Evolutionary conservation across 1,139 yeast genomes (phyloP).

Genomic region (Hansenula lynferdii): DNA sequence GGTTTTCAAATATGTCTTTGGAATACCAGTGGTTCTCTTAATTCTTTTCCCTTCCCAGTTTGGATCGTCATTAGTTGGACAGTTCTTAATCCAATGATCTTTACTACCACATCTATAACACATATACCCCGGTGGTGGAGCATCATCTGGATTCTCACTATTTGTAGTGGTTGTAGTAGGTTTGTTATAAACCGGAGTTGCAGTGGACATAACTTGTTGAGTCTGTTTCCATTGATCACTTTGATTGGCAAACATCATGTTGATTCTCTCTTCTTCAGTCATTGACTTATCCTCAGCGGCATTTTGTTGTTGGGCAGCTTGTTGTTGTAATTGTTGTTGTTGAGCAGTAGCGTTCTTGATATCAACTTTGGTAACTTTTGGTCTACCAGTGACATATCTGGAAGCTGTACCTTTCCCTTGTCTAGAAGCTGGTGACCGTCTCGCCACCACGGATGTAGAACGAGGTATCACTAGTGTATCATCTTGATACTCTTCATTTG

Average conservation of each 20-base stretch:
- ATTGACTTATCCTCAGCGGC: slow-evolving; percentile 35
- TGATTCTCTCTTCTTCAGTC: slow-evolving; percentile 84
- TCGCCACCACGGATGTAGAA: slow-evolving; percentile 77
- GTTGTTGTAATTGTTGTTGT: slow-evolving; percentile 12
- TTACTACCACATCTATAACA: slow-evolving; percentile 96
- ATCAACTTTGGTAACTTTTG: slow-evolving; percentile 47
- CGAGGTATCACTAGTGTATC: slow-evolving; percentile 82
- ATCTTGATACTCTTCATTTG: slow-evolving; percentile 79
- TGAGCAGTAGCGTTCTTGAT: slow-evolving; percentile 9
- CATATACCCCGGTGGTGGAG: slow-evolving; percentile 91
- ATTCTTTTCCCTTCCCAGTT: slow-evolving; percentile 90
- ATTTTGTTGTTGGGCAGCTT: slow-evolving; percentile 20
- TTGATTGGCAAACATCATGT: slow-evolving; percentile 89
- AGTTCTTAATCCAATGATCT: slow-evolving; percentile 94
- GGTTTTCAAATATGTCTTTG: slow-evolving; percentile 84
- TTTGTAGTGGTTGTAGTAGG: slow-evolving; percentile 32
- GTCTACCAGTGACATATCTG: slow-evolving; percentile 85
- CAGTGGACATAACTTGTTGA: slow-evolving; percentile 83
- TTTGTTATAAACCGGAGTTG: slow-evolving; percentile 55
- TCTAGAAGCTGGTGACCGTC: slow-evolving; percentile 69
- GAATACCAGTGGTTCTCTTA: slow-evolving; percentile 95
- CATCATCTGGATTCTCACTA: slow-evolving; percentile 39
- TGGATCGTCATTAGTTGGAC: slow-evolving; percentile 93
- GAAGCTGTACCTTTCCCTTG: slow-evolving; percentile 60
- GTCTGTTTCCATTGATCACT: slow-evolving; percentile 93